Percentiles rank a stretch among this genome's conserved stretches.
Evolutionary conservation across 2,329 filamentous ascomycete genomes (phyloP).

Genomic region (Penicillium sclerotiorum): DNA sequence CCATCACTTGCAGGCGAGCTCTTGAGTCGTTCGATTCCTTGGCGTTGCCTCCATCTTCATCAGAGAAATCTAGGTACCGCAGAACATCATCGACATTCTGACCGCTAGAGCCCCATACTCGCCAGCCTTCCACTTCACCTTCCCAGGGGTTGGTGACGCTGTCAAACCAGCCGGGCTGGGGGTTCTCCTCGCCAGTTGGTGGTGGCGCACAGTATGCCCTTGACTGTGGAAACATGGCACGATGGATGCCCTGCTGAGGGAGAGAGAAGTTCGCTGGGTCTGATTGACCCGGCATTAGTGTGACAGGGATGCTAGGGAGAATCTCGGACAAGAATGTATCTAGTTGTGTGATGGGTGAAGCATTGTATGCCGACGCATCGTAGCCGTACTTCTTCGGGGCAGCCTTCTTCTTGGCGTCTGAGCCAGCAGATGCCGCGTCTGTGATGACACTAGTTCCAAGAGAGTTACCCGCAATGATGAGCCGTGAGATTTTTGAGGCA

Average conservation of each 20-base stretch:
- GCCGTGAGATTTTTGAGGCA: slow-evolving; percentile 68
- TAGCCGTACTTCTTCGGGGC: slow-evolving; percentile 86
- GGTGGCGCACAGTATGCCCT: slow-evolving; percentile 63
- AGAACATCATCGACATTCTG: slow-evolving; percentile 94
- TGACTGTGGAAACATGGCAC: slow-evolving; percentile 82
- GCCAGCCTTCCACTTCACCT: slow-evolving; percentile 86
- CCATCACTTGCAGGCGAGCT: slow-evolving; percentile 84
- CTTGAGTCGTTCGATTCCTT: slow-evolving; percentile 54
- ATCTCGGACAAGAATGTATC: slow-evolving; percentile 81
- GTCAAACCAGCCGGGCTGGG: slow-evolving; percentile 75
- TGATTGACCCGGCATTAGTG: slow-evolving; percentile 77
- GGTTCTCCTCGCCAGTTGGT: slow-evolving; percentile 33
- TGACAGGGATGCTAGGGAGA: slow-evolving; percentile 84
- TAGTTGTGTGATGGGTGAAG: slow-evolving; percentile 77
- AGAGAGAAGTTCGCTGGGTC: slow-evolving; percentile 90
- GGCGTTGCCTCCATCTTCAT: slow-evolving; percentile 29
- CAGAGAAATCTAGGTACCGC: slow-evolving; percentile 72
- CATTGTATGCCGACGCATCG: slow-evolving; percentile 84
- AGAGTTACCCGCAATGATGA: slow-evolving; percentile 92
- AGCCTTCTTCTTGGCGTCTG: slow-evolving; percentile 48
- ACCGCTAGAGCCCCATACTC: slow-evolving; percentile 81
- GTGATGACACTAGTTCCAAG: slow-evolving; percentile 54
- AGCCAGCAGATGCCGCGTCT: slow-evolving; percentile 43
- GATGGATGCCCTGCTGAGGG: slow-evolving; percentile 90
- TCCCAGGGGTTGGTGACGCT: slow-evolving; percentile 92